Conservation (phyloP, 306 rosid genomes). For the Sophora flavescens region DNA sequence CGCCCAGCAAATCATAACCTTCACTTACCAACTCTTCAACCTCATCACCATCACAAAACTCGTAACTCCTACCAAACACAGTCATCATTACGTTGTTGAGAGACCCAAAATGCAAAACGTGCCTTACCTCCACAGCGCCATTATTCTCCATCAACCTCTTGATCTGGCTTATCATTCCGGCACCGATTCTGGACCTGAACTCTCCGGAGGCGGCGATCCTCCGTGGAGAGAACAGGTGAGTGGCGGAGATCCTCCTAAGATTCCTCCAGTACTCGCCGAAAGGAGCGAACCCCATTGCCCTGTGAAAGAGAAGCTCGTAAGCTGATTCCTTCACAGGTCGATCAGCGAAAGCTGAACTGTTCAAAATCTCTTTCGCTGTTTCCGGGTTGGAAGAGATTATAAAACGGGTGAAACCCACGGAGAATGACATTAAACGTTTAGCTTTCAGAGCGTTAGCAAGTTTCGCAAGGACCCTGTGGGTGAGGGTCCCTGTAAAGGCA, state of each 20-base stretch:
- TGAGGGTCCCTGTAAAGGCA: constrained; percentile 51
- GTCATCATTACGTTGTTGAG: constrained; percentile 72
- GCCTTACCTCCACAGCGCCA: constrained; percentile 60
- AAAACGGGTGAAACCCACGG: constrained; percentile 67
- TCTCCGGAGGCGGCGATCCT: constrained; percentile 53
- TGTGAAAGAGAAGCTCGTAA: constrained; percentile 70
- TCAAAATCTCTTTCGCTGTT: constrained; percentile 71
- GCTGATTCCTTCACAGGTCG: constrained; percentile 79
- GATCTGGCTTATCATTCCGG: constrained; percentile 52
- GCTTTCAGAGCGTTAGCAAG: constrained; percentile 52
- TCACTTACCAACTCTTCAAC: constrained; percentile 71
- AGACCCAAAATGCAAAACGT: constrained; percentile 66
- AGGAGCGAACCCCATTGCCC: constrained; percentile 83
- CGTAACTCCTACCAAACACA: constrained; percentile 77
- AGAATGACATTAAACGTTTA: constrained; percentile 71
- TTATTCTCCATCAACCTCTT: constrained; percentile 49
- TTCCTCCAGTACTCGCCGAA: constrained; percentile 81
- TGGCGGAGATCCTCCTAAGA: constrained; percentile 70
- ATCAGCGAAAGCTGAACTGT: constrained; percentile 72
- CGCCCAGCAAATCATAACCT: constrained; percentile 80
- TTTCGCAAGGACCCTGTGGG: constrained; percentile 60
- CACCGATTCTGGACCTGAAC: constrained; percentile 48
- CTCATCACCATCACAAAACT: constrained; percentile 56
- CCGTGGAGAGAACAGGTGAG: constrained; percentile 64
- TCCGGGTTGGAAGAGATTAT: constrained; percentile 64